phyloP scores from a whole-genome alignment of 2,329 filamentous ascomycete genomes.

The Acephala macrosclerotiorum region DNA sequence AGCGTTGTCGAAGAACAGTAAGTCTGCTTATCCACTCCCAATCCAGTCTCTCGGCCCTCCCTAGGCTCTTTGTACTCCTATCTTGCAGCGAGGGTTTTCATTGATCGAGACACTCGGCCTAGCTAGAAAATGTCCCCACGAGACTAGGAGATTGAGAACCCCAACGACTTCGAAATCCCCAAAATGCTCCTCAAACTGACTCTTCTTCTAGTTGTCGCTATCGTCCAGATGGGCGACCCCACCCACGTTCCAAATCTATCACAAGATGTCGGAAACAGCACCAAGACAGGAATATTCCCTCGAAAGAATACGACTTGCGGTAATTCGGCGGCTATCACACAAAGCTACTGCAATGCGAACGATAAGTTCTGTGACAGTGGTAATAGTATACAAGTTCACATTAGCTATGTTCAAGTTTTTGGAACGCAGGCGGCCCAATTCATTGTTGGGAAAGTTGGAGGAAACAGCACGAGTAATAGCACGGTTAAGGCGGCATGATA shows the following conservation, averaged over 20 bases:
- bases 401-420: neutral
- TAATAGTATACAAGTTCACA: neutral
- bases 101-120: too few species aligned
- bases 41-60: too few species aligned
- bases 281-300: constrained; percentile 39
- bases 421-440: constrained; percentile 1
- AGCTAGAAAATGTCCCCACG: too few species aligned
- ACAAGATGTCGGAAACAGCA: constrained; percentile 43
- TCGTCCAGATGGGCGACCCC: constrained; percentile 48
- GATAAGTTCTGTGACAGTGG: constrained; percentile 34
- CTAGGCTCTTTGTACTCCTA: constrained; percentile 6
- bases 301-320: constrained; percentile 23
- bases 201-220: constrained; percentile 36
- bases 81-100: too few species aligned
- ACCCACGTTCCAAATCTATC: constrained; percentile 40
- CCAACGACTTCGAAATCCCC: too few species aligned
- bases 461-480: neutral
- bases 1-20: constrained; percentile 25
- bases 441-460: neutral
- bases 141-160: too few species aligned
- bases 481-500: neutral
- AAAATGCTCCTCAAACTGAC: constrained; percentile 8
- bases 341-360: constrained; percentile 29
- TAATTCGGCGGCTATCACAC: constrained; percentile 13
- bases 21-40: too few species aligned